These are phyloP conservation scores for Ascochyta fabae DNA, from an alignment of 2,329 filamentous ascomycete genomes.

Conservation along the genomic window DNA sequence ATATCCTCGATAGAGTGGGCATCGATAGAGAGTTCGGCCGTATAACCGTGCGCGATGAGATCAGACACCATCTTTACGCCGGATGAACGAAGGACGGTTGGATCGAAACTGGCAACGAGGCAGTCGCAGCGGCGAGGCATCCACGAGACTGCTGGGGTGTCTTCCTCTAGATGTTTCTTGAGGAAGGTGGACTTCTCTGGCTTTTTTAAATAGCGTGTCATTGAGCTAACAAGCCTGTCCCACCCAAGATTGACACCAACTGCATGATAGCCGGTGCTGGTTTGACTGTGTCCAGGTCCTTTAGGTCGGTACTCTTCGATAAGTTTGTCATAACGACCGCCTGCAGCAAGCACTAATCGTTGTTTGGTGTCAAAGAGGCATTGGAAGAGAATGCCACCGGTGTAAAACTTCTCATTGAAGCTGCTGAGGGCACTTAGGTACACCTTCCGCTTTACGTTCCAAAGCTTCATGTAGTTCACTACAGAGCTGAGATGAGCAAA, in stretches of 20 bases:
- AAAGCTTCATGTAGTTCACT: constrained; percentile 74
- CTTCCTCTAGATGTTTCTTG: constrained; percentile 73
- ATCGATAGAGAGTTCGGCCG: constrained; percentile 84
- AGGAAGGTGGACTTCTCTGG: constrained; percentile 60
- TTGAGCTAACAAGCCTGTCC: constrained; percentile 75
- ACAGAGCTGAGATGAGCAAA: constrained; percentile 83
- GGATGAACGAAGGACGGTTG: constrained; percentile 73
- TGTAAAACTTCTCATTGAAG: constrained; percentile 90
- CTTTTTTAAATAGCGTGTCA: constrained; percentile 60
- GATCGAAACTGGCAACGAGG: constrained; percentile 86
- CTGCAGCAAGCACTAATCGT: constrained; percentile 85
- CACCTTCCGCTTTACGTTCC: constrained; percentile 77
- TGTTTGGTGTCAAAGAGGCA: constrained; percentile 86
- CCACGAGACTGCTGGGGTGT: constrained; percentile 45
- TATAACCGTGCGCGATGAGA: constrained; percentile 84
- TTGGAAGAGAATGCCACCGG: constrained; percentile 80
- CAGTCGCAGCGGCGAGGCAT: constrained; percentile 74
- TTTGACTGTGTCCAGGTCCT: constrained; percentile 61
- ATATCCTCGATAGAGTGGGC: constrained; percentile 81
- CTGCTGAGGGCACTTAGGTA: constrained; percentile 86
- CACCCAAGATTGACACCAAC: constrained; percentile 93
- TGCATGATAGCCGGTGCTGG: constrained; percentile 65
- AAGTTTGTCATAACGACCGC: constrained; percentile 88
- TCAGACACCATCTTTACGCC: constrained; percentile 79
- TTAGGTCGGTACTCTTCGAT: constrained; percentile 83